These are phyloP conservation scores for Lactifluus rugatus DNA, from an alignment of 768 basidiomycete genomes.

Conservation along the genomic window DNA sequence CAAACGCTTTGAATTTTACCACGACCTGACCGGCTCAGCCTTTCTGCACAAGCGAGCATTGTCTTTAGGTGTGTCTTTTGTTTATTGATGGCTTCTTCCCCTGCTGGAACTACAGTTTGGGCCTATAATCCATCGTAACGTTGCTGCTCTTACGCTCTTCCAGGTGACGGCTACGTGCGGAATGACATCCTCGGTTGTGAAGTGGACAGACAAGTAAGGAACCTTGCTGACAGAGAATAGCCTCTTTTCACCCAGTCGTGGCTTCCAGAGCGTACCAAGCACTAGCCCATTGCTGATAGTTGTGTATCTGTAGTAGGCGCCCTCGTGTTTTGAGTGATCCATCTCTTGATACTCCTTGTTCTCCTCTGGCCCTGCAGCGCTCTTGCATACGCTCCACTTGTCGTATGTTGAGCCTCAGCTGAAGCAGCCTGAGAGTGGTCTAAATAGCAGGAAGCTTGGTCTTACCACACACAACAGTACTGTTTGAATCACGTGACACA, in stretches of 20 bases:
- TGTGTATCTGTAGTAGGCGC: slow-evolving; percentile 19
- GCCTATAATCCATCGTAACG: not conserved
- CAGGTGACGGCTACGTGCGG: slow-evolving; percentile 9
- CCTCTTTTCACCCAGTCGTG: not conserved
- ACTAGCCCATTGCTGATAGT: slow-evolving; percentile 19
- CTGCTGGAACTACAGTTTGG: too few species aligned
- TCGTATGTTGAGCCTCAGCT: not conserved
- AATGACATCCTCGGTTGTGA: slow-evolving; percentile 16
- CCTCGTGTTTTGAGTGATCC: slow-evolving; percentile 12
- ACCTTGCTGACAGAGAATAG: not conserved
- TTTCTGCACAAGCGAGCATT: not conserved
- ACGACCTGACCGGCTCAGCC: not conserved
- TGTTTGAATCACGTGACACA: slow-evolving; percentile 26
- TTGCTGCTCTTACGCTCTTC: not conserved
- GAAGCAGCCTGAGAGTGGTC: not conserved
- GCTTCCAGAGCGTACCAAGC: slow-evolving; percentile 19
- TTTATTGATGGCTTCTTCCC: not conserved
- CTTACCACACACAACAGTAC: slow-evolving; percentile 19
- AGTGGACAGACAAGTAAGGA: slow-evolving; percentile 15
- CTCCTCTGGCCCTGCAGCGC: slow-evolving; percentile 13
- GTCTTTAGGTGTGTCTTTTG: not conserved
- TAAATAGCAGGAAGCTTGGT: slow-evolving; percentile 18
- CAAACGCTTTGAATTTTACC: not conserved
- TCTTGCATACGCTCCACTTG: slow-evolving; percentile 9
- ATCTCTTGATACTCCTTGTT: slow-evolving; percentile 6